A percentile compares a stretch with the other conserved stretches of the same genome.
Evolutionary conservation across 2,329 filamentous ascomycete species (phyloP).

Genomic region (Cladobotryum mycophilum): DNA sequence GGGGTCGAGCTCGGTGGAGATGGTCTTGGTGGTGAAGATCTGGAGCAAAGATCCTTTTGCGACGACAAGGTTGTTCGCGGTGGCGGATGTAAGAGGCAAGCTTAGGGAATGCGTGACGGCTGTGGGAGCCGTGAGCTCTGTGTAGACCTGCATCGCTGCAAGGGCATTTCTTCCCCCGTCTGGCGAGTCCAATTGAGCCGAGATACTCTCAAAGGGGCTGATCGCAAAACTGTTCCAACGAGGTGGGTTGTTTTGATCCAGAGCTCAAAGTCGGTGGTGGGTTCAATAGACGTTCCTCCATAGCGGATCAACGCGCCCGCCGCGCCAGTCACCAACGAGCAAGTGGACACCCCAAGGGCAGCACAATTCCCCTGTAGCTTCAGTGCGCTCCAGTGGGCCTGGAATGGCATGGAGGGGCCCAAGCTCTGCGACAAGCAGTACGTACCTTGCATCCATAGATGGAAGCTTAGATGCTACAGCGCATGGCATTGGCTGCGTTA

Average conservation of each 20-base stretch:
- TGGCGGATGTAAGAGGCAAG: slow-evolving; percentile 68
- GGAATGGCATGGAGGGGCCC: background rate
- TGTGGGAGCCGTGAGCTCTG: slow-evolving; percentile 88
- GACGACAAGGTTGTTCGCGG: slow-evolving; percentile 79
- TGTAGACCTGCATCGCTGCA: slow-evolving; percentile 85
- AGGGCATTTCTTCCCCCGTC: slow-evolving; percentile 28
- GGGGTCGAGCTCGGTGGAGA: slow-evolving; percentile 56
- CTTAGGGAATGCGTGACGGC: slow-evolving; percentile 84
- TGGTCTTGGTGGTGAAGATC: slow-evolving; percentile 69
- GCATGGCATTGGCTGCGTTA: background rate
- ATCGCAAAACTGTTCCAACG: slow-evolving; percentile 8
- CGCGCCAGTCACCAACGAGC: slow-evolving; percentile 5
- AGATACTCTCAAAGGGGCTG: background rate
- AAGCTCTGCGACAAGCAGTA: background rate
- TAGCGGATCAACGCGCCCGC: slow-evolving; percentile 18
- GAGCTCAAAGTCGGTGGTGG: slow-evolving; percentile 6
- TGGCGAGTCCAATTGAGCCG: slow-evolving; percentile 15
- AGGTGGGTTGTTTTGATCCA: slow-evolving; percentile 8
- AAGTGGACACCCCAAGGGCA: too few species aligned
- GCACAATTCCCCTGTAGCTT: background rate
- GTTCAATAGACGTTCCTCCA: slow-evolving; percentile 5
- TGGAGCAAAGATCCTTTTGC: slow-evolving; percentile 91
- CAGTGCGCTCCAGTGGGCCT: background rate
- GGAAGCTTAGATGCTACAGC: background rate
- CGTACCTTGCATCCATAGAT: background rate